These are phyloP conservation scores for Solanum phureja DNA, from an alignment of 257 asterid genomes.

Conservation along the genomic window DNA sequence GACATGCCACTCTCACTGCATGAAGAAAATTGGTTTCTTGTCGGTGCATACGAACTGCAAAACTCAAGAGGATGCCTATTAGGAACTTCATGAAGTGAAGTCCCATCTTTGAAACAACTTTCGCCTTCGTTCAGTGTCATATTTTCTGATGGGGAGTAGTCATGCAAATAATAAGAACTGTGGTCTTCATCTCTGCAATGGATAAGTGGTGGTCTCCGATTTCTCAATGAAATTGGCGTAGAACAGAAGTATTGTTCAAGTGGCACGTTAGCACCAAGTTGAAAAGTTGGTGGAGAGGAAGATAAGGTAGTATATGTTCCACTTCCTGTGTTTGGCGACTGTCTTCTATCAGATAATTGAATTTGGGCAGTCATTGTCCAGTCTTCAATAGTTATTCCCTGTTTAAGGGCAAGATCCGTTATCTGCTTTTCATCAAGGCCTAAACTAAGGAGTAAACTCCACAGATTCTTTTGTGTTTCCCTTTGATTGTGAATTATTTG, in stretches of 20 bases:
- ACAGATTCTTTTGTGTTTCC: constrained; percentile 67
- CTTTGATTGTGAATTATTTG: constrained; percentile 75
- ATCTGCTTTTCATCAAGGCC: constrained; percentile 82
- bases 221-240: constrained; percentile 25
- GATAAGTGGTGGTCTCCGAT: constrained; percentile 21
- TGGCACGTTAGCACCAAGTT: constrained; percentile 23
- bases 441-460: constrained; percentile 65
- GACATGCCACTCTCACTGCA: constrained; percentile 23
- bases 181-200: constrained; percentile 42
- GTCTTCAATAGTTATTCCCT: constrained; percentile 63
- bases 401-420: constrained; percentile 50
- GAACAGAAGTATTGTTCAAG: constrained; percentile 29
- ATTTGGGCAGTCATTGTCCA: constrained; percentile 28
- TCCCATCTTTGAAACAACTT: constrained; percentile 28
- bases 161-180: constrained; percentile 42
- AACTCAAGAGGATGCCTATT: constrained; percentile 27
- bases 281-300: constrained; percentile 20
- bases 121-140: constrained; percentile 10
- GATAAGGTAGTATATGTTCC: constrained; percentile 13
- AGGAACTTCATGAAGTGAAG: constrained; percentile 15
- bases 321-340: constrained; percentile 22
- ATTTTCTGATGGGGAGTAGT: constrained; percentile 29
- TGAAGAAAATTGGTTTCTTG: constrained; percentile 24
- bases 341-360: constrained; percentile 23
- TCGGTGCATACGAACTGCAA: constrained; percentile 26